Conservation (phyloP, 2,329 filamentous ascomycete species). For the Fusarium nygamai region DNA sequence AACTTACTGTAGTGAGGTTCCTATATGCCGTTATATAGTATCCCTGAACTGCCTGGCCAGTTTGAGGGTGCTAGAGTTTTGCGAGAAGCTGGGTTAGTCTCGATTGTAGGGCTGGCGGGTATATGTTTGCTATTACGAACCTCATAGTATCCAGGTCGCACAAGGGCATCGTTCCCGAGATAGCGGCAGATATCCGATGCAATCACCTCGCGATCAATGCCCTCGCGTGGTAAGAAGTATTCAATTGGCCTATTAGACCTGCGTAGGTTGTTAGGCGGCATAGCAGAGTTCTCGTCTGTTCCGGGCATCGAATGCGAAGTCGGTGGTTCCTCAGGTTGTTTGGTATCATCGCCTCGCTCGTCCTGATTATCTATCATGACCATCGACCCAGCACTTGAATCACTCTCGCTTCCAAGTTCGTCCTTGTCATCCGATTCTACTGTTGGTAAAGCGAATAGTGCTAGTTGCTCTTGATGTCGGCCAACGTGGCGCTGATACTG, state of each 20-base stretch:
- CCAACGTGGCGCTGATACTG: neutral
- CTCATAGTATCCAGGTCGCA: no score
- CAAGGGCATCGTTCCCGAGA: rapidly evolving
- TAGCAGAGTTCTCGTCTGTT: neutral
- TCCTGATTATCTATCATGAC: no score
- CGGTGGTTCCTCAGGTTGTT: neutral
- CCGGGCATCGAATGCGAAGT: neutral
- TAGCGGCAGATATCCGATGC: rapidly evolving
- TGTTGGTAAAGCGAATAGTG: neutral
- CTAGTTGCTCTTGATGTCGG: neutral
- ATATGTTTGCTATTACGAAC: rapidly evolving
- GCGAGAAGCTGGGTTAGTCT: rapidly evolving
- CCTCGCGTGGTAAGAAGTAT: rapidly evolving
- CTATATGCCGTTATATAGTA: neutral
- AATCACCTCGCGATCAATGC: neutral
- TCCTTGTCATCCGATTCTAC: neutral
- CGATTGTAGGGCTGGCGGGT: rapidly evolving
- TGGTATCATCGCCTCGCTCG: neutral
- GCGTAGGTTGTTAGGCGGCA: neutral
- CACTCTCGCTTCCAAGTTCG: no score
- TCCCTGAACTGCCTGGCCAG: rapidly evolving
- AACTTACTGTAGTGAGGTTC: rapidly evolving
- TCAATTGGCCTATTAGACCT: neutral
- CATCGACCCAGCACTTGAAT: no score
- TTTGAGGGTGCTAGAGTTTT: no score